These are phyloP conservation scores for Nannochloropsis granulata DNA, from an alignment of 108 stramenopile species.

Conservation along the genomic window DNA sequence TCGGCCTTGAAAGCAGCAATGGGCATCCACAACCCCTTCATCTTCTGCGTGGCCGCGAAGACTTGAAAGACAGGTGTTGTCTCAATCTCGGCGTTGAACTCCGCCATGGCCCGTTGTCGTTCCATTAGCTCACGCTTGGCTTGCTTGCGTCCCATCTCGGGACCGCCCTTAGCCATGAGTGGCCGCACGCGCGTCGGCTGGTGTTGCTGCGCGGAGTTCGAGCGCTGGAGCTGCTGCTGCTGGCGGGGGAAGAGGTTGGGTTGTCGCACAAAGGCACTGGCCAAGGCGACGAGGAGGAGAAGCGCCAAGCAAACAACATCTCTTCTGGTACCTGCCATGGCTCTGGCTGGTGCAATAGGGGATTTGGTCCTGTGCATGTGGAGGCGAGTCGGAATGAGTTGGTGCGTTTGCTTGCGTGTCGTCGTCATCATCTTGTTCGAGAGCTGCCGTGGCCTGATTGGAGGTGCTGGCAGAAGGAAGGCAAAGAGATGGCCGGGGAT, in stretches of 20 bases:
- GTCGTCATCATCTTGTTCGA: no score
- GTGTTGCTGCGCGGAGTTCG: not conserved
- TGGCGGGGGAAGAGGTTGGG: not conserved
- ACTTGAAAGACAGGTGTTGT: not conserved
- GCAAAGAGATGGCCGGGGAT: no score
- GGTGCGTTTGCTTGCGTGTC: no score
- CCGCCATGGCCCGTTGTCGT: not conserved
- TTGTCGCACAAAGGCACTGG: not conserved
- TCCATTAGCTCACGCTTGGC: not conserved
- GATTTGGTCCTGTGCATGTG: no score
- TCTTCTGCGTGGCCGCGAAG: not conserved
- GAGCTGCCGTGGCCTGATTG: no score
- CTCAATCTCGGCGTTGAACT: not conserved
- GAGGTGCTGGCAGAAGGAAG: no score
- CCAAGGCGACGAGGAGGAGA: not conserved
- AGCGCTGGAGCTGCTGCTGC: not conserved
- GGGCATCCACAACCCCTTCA: not conserved
- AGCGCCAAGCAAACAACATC: not conserved
- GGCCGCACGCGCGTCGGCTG: not conserved
- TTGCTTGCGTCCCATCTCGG: not conserved
- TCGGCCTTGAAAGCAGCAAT: not conserved
- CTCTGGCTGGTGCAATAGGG: no score
- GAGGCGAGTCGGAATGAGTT: no score
- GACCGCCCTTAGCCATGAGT: not conserved
- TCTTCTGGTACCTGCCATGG: not conserved